Evolutionary conservation across 148 eudicot species (phyloP).

Genomic region (Camellia sinensis): DNA sequence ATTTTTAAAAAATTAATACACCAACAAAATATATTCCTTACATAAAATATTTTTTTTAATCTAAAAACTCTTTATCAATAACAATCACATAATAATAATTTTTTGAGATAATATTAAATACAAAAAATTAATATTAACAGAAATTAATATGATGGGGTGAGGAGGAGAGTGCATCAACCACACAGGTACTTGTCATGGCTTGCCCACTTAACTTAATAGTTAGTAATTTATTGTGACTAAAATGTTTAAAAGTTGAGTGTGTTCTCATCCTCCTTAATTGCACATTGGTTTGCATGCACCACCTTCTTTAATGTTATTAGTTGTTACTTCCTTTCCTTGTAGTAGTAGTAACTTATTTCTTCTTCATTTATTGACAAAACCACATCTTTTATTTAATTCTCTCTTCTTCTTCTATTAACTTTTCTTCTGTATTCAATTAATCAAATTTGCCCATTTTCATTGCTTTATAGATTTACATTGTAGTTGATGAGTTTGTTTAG

Average conservation of each 20-base stretch:
- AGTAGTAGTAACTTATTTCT: background rate
- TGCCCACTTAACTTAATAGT: background rate
- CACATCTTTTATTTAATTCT: background rate
- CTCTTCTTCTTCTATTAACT: too few relatives aligned
- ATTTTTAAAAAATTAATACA: too few relatives aligned
- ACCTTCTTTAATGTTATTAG: background rate
- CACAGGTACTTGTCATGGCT: conserved; percentile 14
- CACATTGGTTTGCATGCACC: background rate
- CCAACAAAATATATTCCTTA: too few relatives aligned
- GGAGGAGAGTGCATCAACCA: conserved; percentile 10
- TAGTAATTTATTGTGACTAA: too few relatives aligned
- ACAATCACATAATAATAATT: too few relatives aligned
- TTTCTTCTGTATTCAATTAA: background rate
- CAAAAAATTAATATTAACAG: too few relatives aligned
- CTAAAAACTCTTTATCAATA: too few relatives aligned
- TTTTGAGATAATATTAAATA: too few relatives aligned
- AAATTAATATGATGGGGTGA: too few relatives aligned
- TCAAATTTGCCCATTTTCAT: background rate
- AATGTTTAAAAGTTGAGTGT: too few relatives aligned
- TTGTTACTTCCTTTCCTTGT: background rate
- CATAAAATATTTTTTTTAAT: too few relatives aligned
- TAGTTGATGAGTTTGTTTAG: too few relatives aligned
- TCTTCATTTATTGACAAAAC: background rate
- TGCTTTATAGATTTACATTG: background rate
- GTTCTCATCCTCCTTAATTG: background rate